Conservation (phyloP, 257 asterid species). For the Leptodermis oblonga region DNA sequence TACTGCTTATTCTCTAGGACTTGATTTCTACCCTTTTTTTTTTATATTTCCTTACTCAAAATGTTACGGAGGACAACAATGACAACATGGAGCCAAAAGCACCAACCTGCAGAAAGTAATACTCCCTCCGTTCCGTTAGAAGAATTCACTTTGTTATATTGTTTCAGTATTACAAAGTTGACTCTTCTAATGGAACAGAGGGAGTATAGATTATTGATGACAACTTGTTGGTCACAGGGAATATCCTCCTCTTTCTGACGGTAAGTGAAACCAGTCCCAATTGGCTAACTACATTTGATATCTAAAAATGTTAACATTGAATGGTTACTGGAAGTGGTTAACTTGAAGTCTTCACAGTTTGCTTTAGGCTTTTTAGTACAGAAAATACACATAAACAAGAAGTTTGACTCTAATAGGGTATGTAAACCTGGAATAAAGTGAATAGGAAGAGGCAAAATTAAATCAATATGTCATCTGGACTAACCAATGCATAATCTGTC, state of each 20-base stretch:
- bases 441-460: neutral
- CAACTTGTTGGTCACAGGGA: conserved; percentile 41
- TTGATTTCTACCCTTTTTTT: neutral
- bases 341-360: neutral
- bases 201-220: conserved; percentile 49
- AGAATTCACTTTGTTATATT: too few relatives aligned
- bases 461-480: neutral
- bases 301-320: conserved; percentile 18
- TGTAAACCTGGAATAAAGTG: neutral
- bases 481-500: too few relatives aligned
- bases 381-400: conserved; percentile 20
- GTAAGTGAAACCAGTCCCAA: conserved; percentile 57
- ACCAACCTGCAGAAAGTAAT: conserved; percentile 47
- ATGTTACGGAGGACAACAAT: neutral
- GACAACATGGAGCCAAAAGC: neutral
- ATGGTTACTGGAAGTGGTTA: neutral
- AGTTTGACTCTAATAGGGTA: neutral
- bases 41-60: neutral
- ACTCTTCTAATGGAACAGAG: too few relatives aligned
- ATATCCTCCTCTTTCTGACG: conserved; percentile 32
- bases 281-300: conserved; percentile 57
- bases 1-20: neutral
- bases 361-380: neutral
- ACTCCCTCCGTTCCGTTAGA: too few relatives aligned
- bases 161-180: too few relatives aligned